Percentiles rank a stretch among this genome's conserved stretches.
Evolutionary conservation across 192 early-diverging fungal species (phyloP).

Genomic region (Pecoramyces ruminantium): DNA sequence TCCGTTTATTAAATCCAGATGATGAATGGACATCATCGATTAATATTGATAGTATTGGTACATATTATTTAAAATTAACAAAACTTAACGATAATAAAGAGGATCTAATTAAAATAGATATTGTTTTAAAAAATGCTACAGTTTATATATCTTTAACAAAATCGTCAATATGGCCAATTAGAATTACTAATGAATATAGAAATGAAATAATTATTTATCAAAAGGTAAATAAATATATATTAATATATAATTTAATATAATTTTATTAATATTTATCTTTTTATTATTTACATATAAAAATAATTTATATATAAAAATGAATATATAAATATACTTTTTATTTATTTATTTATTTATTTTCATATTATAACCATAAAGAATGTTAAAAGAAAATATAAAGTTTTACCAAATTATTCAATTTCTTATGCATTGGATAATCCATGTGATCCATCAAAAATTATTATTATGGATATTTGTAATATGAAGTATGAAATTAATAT

Average conservation of each 20-base stretch:
- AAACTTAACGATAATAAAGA: constrained; percentile 29
- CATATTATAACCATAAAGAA: no score
- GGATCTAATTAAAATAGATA: constrained; percentile 62
- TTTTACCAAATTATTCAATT: neutral
- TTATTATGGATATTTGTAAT: neutral
- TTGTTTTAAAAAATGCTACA: constrained; percentile 76
- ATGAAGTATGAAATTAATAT: neutral
- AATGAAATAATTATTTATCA: constrained; percentile 66
- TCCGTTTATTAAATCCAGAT: constrained; percentile 24
- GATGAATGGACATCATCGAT: constrained; percentile 35
- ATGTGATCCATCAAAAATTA: neutral
- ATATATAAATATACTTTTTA: no score
- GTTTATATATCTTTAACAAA: constrained; percentile 71
- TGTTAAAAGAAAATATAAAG: neutral
- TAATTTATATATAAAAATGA: no score
- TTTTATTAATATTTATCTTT: no score
- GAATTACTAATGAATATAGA: constrained; percentile 58
- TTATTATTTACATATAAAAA: no score
- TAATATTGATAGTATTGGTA: constrained; percentile 72
- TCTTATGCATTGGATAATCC: neutral
- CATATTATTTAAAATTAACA: constrained; percentile 59
- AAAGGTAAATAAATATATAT: constrained; percentile 20
- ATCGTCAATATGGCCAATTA: constrained; percentile 75
- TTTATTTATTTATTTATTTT: no score
- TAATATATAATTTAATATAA: neutral